phyloP scores from a whole-genome alignment of 345 rosid genomes.

The Euphorbia lathyris region DNA sequence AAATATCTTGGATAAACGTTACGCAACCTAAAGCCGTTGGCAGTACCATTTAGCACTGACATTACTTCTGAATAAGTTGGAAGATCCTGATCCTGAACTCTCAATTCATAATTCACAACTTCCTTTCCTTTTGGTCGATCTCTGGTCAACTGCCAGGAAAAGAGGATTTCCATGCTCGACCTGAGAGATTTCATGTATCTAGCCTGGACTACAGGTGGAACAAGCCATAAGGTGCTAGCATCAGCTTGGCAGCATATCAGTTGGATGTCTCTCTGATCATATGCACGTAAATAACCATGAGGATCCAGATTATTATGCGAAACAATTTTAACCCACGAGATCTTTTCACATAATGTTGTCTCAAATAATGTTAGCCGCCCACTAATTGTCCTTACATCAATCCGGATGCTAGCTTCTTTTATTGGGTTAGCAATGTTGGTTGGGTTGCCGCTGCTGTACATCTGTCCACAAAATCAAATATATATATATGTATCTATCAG shows the following conservation, averaged over 20 bases:
- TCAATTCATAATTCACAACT: conserved; percentile 37
- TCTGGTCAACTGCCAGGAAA: conserved; percentile 42
- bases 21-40: conserved; percentile 31
- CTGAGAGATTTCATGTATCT: conserved; percentile 36
- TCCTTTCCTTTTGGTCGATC: conserved; percentile 47
- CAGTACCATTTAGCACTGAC: conserved; percentile 40
- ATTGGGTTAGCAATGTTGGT: conserved; percentile 51
- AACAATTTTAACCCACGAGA: conserved; percentile 33
- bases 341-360: conserved; percentile 44
- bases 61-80: conserved; percentile 34
- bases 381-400: conserved; percentile 39
- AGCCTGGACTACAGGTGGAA: conserved; percentile 41
- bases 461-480: conserved; percentile 22
- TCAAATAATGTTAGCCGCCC: conserved; percentile 41
- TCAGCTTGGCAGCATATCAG: conserved; percentile 53
- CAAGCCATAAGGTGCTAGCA: conserved; percentile 42
- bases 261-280: conserved; percentile 41
- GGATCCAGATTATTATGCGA: conserved; percentile 32
- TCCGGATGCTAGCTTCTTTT: conserved; percentile 39
- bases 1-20: conserved; percentile 47
- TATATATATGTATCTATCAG: background rate
- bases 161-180: conserved; percentile 34
- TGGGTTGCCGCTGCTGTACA: conserved; percentile 52
- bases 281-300: conserved; percentile 30
- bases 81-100: conserved; percentile 35